A percentile compares a stretch with the other conserved stretches of the same genome.
These are phyloP conservation scores for Pseudozyma sp. DNA, from an alignment of 1,284 basidiomycete species.

Conservation along the genomic window DNA sequence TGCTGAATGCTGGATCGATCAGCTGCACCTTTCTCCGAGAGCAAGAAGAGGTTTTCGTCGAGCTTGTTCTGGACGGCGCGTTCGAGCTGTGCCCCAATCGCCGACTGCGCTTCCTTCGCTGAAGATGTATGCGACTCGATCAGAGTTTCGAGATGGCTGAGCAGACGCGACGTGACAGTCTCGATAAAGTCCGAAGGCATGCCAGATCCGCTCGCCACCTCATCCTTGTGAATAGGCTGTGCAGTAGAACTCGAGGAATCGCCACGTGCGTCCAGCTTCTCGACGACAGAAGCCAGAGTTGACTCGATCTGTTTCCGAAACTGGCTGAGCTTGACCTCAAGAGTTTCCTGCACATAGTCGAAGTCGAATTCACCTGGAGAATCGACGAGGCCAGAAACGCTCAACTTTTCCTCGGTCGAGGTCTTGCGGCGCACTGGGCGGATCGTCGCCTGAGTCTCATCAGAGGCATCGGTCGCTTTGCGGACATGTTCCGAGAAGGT, in stretches of 20 bases:
- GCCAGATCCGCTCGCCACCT: not conserved
- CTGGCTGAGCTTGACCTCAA: slow-evolving; percentile 49
- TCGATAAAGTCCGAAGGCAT: slow-evolving; percentile 15
- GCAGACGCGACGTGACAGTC: slow-evolving; percentile 15
- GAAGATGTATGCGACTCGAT: slow-evolving; percentile 14
- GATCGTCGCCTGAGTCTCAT: slow-evolving; percentile 52
- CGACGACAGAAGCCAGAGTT: slow-evolving; percentile 31
- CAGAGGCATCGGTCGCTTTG: slow-evolving; percentile 29
- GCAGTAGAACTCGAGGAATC: not conserved
- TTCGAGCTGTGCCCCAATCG: slow-evolving; percentile 15
- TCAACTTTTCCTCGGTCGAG: slow-evolving; percentile 9
- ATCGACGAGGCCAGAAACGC: slow-evolving; percentile 29
- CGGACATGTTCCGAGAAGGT: slow-evolving; percentile 18
- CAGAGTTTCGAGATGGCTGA: slow-evolving; percentile 8
- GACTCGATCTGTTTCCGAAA: slow-evolving; percentile 47
- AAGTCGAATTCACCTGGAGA: slow-evolving; percentile 56
- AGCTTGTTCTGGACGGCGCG: slow-evolving; percentile 32
- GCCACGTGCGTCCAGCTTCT: slow-evolving; percentile 20
- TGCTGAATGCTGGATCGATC: slow-evolving; percentile 41
- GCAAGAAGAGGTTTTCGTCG: slow-evolving; percentile 42
- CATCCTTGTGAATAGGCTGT: not conserved
- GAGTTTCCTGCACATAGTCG: slow-evolving; percentile 57
- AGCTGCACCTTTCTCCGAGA: slow-evolving; percentile 36
- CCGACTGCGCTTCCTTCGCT: slow-evolving; percentile 6
- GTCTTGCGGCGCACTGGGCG: slow-evolving; percentile 8